These are phyloP conservation scores for Syncephalastrum monosporum DNA, from an alignment of 371 early-diverging fungal species.

Conservation along the genomic window DNA sequence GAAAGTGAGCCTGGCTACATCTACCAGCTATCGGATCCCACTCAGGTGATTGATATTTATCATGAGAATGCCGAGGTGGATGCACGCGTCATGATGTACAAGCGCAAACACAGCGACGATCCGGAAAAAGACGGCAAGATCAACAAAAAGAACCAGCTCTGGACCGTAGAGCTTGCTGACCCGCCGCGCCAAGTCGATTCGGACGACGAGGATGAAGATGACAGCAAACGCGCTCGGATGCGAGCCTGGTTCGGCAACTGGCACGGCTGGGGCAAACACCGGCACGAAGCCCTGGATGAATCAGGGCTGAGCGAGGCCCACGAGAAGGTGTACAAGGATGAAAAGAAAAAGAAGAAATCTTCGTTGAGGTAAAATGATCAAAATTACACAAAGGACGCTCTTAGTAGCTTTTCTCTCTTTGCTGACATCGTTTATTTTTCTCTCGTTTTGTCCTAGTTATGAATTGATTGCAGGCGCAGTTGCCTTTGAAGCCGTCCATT, in stretches of 20 bases:
- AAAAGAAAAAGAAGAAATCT: slow-evolving; percentile 38
- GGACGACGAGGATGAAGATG: slow-evolving; percentile 42
- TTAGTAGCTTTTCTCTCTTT: not conserved
- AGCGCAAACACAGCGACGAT: slow-evolving; percentile 27
- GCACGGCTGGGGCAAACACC: slow-evolving; percentile 37
- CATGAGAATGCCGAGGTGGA: slow-evolving; percentile 22
- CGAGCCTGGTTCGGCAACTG: slow-evolving; percentile 46
- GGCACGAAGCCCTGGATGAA: slow-evolving; percentile 32
- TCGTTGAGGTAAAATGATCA: slow-evolving; percentile 26
- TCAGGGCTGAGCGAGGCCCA: slow-evolving; percentile 38
- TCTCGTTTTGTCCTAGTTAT: slow-evolving; percentile 22
- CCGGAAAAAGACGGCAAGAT: slow-evolving; percentile 4
- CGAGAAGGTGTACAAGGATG: slow-evolving; percentile 39
- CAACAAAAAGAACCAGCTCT: slow-evolving; percentile 28
- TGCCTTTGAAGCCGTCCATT: slow-evolving; percentile 56
- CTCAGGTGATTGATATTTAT: slow-evolving; percentile 38
- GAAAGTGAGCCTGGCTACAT: slow-evolving; percentile 29
- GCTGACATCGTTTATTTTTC: not conserved
- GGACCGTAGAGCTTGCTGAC: slow-evolving; percentile 38
- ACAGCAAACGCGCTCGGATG: slow-evolving; percentile 35
- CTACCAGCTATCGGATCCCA: slow-evolving; percentile 23
- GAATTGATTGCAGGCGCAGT: slow-evolving; percentile 64
- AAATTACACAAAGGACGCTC: not conserved
- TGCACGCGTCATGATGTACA: slow-evolving; percentile 36
- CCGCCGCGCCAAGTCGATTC: slow-evolving; percentile 36